Evolutionary conservation across 1,284 basidiomycete genomes (phyloP).

Genomic region (Baeospora myosura): DNA sequence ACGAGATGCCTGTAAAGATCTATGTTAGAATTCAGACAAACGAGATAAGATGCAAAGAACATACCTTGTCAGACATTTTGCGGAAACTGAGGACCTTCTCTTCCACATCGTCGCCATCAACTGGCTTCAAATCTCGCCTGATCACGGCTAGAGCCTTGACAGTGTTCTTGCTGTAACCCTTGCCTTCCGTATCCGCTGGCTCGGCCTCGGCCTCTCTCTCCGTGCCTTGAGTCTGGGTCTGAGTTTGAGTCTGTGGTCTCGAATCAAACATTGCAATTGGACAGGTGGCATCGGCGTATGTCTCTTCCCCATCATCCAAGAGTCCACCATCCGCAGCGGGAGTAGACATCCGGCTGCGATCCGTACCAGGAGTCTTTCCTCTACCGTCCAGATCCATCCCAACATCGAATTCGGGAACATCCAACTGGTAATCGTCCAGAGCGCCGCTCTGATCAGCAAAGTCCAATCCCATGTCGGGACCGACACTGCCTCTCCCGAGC

Average conservation of each 20-base stretch:
- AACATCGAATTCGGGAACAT: constrained; percentile 33
- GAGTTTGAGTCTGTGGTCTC: constrained; percentile 44
- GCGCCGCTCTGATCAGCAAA: constrained; percentile 46
- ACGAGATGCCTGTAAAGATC: constrained; percentile 61
- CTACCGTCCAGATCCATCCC: constrained; percentile 25
- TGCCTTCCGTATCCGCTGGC: constrained; percentile 43
- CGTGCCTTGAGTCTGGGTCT: constrained; percentile 27
- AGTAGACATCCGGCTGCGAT: constrained; percentile 61
- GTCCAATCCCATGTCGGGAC: constrained; percentile 47
- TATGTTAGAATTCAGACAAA: constrained; percentile 4
- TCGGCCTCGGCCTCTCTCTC: constrained; percentile 33
- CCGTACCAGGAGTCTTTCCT: constrained; percentile 41
- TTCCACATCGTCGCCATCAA: constrained; percentile 36
- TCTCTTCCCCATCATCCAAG: constrained; percentile 50
- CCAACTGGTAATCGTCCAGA: constrained; percentile 63
- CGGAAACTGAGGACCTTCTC: constrained; percentile 68
- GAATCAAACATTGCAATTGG: constrained; percentile 81
- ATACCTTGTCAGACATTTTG: constrained; percentile 66
- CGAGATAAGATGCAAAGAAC: constrained; percentile 16
- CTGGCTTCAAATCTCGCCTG: constrained; percentile 65
- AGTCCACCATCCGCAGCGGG: constrained; percentile 48
- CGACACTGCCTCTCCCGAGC: constrained; percentile 41
- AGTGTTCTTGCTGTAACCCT: constrained; percentile 85
- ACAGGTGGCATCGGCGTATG: constrained; percentile 64
- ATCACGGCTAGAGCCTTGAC: constrained; percentile 84